phyloP scores from a whole-genome alignment of 805 yeast genomes.

The Cyberlindnera subsufficiens region DNA sequence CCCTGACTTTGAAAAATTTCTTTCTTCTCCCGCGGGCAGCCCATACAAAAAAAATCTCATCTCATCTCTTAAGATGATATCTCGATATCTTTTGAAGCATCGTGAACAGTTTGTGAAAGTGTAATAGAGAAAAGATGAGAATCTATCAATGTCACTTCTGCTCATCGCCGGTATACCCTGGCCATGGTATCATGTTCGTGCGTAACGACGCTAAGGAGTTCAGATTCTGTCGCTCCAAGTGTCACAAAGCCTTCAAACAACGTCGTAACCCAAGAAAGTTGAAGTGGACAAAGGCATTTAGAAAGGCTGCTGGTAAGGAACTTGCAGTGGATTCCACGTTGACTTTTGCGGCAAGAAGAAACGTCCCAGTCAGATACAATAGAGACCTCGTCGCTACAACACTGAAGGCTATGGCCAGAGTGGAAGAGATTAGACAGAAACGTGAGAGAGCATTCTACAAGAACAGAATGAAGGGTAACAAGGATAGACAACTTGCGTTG shows the following conservation, averaged over 20 bases:
- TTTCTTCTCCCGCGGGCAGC: too few species aligned
- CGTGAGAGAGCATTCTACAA: slow-evolving; percentile 98
- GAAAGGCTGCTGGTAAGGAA: slow-evolving; percentile 98
- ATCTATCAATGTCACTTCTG: slow-evolving; percentile 92
- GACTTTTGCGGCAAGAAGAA: slow-evolving; percentile 95
- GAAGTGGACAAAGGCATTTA: slow-evolving; percentile 97
- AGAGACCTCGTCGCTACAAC: slow-evolving; percentile 94
- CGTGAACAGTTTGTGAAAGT: not conserved
- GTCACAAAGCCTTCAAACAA: slow-evolving; percentile 96
- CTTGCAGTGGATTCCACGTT: slow-evolving; percentile 95
- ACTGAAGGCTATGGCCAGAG: slow-evolving; percentile 89
- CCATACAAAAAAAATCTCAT: slow-evolving; percentile 2
- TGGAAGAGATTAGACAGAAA: slow-evolving; percentile 91
- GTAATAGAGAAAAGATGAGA: slow-evolving; percentile 48
- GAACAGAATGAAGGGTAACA: slow-evolving; percentile 98
- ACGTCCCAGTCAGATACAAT: slow-evolving; percentile 96
- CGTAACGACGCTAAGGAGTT: slow-evolving; percentile 98
- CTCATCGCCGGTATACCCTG: slow-evolving; percentile 92
- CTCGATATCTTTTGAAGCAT: not conserved
- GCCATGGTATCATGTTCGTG: slow-evolving; percentile 95
- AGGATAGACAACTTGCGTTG: slow-evolving; percentile 74
- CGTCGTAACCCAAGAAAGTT: slow-evolving; percentile 98
- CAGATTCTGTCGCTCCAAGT: slow-evolving; percentile 94
- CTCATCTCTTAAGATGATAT: slow-evolving; percentile 4
- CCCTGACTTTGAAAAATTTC: too few species aligned